Base-by-base conservation (phyloP, 345 rosid genomes). In the Reutealis trisperma region DNA sequence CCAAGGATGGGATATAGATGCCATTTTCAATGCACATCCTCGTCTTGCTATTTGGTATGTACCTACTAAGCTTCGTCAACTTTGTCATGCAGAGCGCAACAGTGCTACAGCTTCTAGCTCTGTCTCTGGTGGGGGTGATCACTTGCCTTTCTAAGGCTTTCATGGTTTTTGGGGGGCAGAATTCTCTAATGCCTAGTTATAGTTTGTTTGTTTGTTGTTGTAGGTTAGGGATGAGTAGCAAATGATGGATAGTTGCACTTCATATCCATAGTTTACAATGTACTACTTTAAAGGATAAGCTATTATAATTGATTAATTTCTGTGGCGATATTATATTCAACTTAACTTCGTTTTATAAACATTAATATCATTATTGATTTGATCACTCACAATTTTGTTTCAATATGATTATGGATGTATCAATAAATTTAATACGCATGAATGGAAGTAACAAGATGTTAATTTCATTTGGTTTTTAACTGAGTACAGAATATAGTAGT, bases 31-130 rank as follows among this genome's bases (percentile, higher is more conserved):
- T 66, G 89, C 94, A 18, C 97, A 93, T 79, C 98, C 97, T 7
- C 94, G 97, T n/a, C 95, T 96, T 12, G 83, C 91, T 47, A 90
- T 93, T 57, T 96, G 98, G 99, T 96, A 96, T 44, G 97, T 96
- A 12, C 99, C 98, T 18, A 93, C 97, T 62, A 96, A 87, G 88
- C 91, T 96, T 71, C 97, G 99, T 30, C 99, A 96, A 79, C 96
- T 96, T 54, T 93, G 99, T 70, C 94, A 93, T 45, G 91, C 94
- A 9, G 91, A 89, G 83, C 89, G 96, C 68, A 88, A 86, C 65
- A 71, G 84, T 41, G 88, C 87, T 3, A 74, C 84, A 12, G 87
- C 90, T 30, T 82, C 92, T 14, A 81, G 84, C 75, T 66, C 90
- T 14, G 84, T 81, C 60, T 81, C 94, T 18, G 51, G 13, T 47